Evolutionary conservation across 108 stramenopile genomes (phyloP).

Genomic region (Mediolabrus comicus): DNA sequence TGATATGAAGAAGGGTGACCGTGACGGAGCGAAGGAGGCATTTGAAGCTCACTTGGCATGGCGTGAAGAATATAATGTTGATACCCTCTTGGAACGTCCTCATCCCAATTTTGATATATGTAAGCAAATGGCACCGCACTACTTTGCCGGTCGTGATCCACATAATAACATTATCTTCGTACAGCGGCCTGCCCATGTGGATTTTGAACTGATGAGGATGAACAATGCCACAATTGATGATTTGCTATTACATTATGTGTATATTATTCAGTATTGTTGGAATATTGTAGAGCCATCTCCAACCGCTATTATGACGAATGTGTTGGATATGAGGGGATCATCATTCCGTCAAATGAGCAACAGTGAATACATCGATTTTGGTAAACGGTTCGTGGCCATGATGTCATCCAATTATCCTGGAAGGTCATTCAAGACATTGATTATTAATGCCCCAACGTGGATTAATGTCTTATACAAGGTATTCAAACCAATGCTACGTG

Average conservation of each 20-base stretch:
- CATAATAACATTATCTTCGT: slow-evolving; percentile 57
- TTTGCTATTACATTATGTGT: slow-evolving; percentile 69
- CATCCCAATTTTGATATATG: slow-evolving; percentile 70
- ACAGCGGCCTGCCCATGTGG: slow-evolving; percentile 55
- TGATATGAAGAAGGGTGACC: slow-evolving; percentile 61
- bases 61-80: slow-evolving; percentile 56
- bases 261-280: slow-evolving; percentile 79
- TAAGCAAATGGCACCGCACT: slow-evolving; percentile 63
- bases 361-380: slow-evolving; percentile 58
- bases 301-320: slow-evolving; percentile 70
- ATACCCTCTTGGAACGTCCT: slow-evolving; percentile 58
- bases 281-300: slow-evolving; percentile 65
- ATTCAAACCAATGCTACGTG: slow-evolving; percentile 68
- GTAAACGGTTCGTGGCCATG: slow-evolving; percentile 62
- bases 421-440: slow-evolving; percentile 63
- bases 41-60: slow-evolving; percentile 55
- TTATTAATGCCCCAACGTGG: slow-evolving; percentile 81
- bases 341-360: slow-evolving; percentile 49
- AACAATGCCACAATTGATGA: slow-evolving; percentile 64
- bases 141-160: slow-evolving; percentile 67
- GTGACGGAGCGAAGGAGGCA: slow-evolving; percentile 55
- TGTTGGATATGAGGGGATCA: slow-evolving; percentile 71
- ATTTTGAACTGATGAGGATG: slow-evolving; percentile 47
- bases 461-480: slow-evolving; percentile 65
- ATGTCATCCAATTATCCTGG: slow-evolving; percentile 77